Evolutionary conservation across 1,284 basidiomycete species (phyloP), one percentile per base, ranked within the genome.

Genomic region (Trametes hirsuta): DNA sequence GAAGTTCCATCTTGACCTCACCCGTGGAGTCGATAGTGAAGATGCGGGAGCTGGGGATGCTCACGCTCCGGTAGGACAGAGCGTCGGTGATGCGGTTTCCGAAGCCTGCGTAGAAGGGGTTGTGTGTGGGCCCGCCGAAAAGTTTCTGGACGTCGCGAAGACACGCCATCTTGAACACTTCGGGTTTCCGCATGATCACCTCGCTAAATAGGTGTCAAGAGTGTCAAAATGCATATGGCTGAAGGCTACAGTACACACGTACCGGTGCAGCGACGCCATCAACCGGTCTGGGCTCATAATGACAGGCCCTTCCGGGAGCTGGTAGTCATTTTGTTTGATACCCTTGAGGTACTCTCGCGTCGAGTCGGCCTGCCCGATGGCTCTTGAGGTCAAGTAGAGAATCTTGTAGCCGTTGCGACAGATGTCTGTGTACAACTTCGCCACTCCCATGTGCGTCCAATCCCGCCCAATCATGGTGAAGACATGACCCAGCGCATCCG

Each of bases 161-260:
- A 76, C 96, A 98, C 2, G 97, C 97, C 97, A 99, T 99, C 81
- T 99, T 99, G 85, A 99, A 99, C 34, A 99, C 87, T 73, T 99
- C 97, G 0, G 97, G 97, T 77, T 99, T 98, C 40, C 96, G 89
- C 89, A 97, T 91, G 69, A 98, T 96, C n/a, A 98, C 95, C 76
- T 98, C 95, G 3, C 94, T 95, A 37, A 46, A 47, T 8, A 25
- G 15, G 22, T 37, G 6, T 47, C 34, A 15, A 12, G 36, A 47
- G 18, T 18, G 18, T 18, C 12, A 34, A 11, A 11, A 6, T 11
- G 2, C 21, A 12, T 5, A 12, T 10, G 1, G 1, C 36, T 15
- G 14, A 3, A 18, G 30, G 41, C 30, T 35, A 12, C 41, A 14
- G 6, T 4, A 14, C 21, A 37, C 12, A 69, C 85, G 68, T 68